Conservation (phyloP, 2,329 filamentous ascomycete genomes). For the Gremmenia infestans region DNA sequence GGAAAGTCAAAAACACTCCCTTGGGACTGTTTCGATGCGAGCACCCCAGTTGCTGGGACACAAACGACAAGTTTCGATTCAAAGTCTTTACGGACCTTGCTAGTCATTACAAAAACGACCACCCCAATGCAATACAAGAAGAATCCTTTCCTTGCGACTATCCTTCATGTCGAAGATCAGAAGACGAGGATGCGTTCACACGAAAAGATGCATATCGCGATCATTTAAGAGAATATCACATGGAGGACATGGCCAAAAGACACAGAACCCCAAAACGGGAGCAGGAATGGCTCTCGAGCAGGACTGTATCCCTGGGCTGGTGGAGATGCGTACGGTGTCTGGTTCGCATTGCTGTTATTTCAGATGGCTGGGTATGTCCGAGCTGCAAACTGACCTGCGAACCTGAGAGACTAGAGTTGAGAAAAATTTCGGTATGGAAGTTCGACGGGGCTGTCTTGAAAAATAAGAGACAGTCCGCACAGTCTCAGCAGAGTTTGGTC, state of each 20-base stretch:
- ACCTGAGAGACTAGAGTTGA: background rate
- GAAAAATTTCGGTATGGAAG: background rate
- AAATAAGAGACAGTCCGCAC: background rate
- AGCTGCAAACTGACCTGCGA: conserved; percentile 3
- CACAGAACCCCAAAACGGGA: conserved; percentile 8
- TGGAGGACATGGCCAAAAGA: conserved; percentile 28
- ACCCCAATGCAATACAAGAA: conserved; percentile 12
- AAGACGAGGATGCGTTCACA: conserved; percentile 33
- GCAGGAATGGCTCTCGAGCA: conserved; percentile 6
- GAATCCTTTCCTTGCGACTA: conserved; percentile 25
- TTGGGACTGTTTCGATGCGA: conserved; percentile 8
- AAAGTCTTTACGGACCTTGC: conserved; percentile 27
- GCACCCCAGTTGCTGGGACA: conserved; percentile 8
- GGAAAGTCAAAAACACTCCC: background rate
- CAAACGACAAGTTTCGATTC: conserved; percentile 9
- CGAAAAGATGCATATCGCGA: conserved; percentile 42
- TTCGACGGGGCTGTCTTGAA: background rate
- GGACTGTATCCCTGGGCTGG: conserved; percentile 8
- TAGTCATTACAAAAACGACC: conserved; percentile 27
- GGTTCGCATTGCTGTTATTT: background rate
- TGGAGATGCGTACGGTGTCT: conserved; percentile 19
- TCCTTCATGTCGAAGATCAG: conserved; percentile 24
- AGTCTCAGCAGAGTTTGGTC: background rate
- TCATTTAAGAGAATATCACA: conserved; percentile 41
- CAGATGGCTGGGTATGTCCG: conserved; percentile 5